Evolutionary conservation across 106 monocot species (phyloP), one percentile per base, ranked within the genome.

Genomic region (Cymbidium sinense): DNA sequence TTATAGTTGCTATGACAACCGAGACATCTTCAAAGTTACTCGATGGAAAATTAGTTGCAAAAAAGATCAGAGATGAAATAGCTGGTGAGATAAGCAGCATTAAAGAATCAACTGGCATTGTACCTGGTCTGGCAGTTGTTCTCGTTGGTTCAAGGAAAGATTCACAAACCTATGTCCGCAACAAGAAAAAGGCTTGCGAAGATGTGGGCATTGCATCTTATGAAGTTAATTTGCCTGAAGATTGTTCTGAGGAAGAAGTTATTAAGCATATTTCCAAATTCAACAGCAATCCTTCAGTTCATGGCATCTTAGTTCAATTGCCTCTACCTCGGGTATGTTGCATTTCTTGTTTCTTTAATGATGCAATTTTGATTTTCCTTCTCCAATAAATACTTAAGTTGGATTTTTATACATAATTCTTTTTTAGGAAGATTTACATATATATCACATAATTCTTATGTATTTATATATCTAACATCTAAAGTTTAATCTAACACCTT

Each of bases 161-260:
- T 70, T 99, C 98, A 31, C 94, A 94, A 78, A 99, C 94, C 21
- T 94, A 99, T 75, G 94, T 94, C 21, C 85, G 94, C 12, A 99
- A 99, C 80, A 99, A 99, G 83, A 92, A 92, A 80, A 98, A 94
- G 76, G 92, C 94, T n/a, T 94, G 98, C 61, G 94, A 92, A 75
- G 86, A 58, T 25, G 98, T 89, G 25, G 94, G 98, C 37, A 99
- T 99, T 39, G 86, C 74, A 67, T 99, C 98, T 11, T 87, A 84
- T 74, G 98, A 99, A 86, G 90, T 77, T 64, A 80, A 86, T 89
- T 85, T 99, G 51, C 92, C 94, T 23, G 98, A 95, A 34, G 89
- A 94, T 67, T 84, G 87, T 75, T 82, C 88, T 2, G 94, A 99
- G 74, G 89, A 91, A 74, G 94, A 99, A 76, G 85, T 99, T 29